Evolutionary conservation across 257 asterid species (phyloP), one percentile per base, ranked within the genome.

Genomic region (Coffea eugenioides): DNA sequence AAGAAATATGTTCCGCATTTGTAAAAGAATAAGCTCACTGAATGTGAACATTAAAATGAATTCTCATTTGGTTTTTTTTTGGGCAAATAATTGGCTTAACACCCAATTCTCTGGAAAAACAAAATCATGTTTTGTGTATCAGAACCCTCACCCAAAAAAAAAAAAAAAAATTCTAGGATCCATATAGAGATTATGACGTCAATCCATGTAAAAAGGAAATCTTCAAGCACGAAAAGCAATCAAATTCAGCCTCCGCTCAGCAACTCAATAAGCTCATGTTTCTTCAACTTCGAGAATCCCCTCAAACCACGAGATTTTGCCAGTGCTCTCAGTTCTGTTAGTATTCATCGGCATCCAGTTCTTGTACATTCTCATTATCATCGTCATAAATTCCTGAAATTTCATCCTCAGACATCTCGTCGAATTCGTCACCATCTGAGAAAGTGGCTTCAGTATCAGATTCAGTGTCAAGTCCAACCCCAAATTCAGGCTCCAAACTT

Each of bases 381-480:
- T 77, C 78, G 56, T 78, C 82, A 61, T 79, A 77, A 52, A 73
- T 77, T 21, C 73, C 86, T 31, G 85, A 71, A 31, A 69, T 81
- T 76, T 81, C 83, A 23, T 81, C 82, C 75, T 72, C 88, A 0
- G 62, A 68, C 74, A 85, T 76, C 64, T 54, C 84, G 76, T 79
- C 88, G 68, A 71, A 79, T 21, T 15, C 88, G 79, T 82, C 93
- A 86, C 39, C 91, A 51, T 75, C 86, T 79, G 85, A 86, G 87
- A 87, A 67, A 59, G 73, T 25, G 39, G 87, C 69, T 5, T 79
- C 87, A 54, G 56, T 81, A 61, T 87, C 90, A 31, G 34, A 31
- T 31, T 31, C 34, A 31, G 34, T 31, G 34, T 31, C 34, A 52
- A 87, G 81, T 64, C 79, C 89, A 54, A 74, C 78, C 77, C 80